A percentile compares a stretch with the other conserved stretches of the same genome.
phyloP scores from a whole-genome alignment of 2,329 filamentous ascomycete species.

The Metarhizium robertsii region DNA sequence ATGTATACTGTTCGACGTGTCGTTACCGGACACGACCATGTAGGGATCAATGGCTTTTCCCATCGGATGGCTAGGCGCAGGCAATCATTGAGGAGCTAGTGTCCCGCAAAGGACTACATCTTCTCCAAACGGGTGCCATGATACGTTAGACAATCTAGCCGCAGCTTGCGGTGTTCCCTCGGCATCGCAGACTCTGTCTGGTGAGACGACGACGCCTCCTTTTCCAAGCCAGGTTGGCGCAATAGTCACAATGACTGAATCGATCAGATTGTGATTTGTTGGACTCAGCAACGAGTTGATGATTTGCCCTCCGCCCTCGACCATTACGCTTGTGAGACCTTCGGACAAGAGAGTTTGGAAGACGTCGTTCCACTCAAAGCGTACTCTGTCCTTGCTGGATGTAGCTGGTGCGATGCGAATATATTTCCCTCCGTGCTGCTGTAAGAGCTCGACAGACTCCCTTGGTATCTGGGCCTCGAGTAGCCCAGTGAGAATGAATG shows the following conservation, averaged over 20 bases:
- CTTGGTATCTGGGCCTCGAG: constrained; percentile 32
- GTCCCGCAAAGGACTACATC: constrained; percentile 76
- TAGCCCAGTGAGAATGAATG: constrained; percentile 56
- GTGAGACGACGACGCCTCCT: constrained; percentile 72
- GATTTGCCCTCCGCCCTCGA: constrained; percentile 77
- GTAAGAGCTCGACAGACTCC: constrained; percentile 31
- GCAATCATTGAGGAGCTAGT: constrained; percentile 23
- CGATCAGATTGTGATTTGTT: constrained; percentile 51
- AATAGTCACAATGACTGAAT: constrained; percentile 78
- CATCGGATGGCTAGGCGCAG: neutral
- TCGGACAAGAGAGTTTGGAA: constrained; percentile 47
- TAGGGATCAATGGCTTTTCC: neutral
- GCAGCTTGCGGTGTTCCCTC: constrained; percentile 47
- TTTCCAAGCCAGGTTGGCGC: constrained; percentile 84
- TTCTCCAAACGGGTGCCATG: constrained; percentile 70
- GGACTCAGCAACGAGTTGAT: constrained; percentile 72
- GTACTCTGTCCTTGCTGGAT: constrained; percentile 25
- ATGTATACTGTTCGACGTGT: no score
- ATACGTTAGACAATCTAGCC: constrained; percentile 55
- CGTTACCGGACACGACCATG: neutral
- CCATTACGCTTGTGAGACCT: constrained; percentile 72
- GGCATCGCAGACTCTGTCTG: constrained; percentile 43
- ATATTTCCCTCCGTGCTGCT: constrained; percentile 43
- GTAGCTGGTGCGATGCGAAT: constrained; percentile 29
- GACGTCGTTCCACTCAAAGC: constrained; percentile 56